Conservation (phyloP, 2,329 filamentous ascomycete species). For the Neopestalotiopsis sp. region DNA sequence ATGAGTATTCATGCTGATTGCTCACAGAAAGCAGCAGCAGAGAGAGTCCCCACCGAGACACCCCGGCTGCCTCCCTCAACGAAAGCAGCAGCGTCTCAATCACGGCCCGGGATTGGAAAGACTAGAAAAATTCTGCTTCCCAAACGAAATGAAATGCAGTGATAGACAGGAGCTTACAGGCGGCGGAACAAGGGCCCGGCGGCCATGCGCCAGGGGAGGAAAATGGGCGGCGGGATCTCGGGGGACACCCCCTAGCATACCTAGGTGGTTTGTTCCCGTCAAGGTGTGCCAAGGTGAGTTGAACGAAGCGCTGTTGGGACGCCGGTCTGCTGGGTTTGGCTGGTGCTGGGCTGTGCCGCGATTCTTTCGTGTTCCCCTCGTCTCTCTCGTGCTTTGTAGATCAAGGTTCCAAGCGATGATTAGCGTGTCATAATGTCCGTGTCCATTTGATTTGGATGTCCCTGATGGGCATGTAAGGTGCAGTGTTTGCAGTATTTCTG, state of each 20-base stretch:
- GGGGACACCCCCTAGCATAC: not conserved
- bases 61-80: slow-evolving; percentile 7
- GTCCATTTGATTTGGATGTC: not conserved
- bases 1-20: too few relatives aligned
- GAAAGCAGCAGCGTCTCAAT: not conserved
- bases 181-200: not conserved
- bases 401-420: not conserved
- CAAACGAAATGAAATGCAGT: slow-evolving; percentile 3
- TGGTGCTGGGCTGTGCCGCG: not conserved
- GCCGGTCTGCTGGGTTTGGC: not conserved
- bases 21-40: slow-evolving; percentile 6
- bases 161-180: not conserved
- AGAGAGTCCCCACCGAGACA: not conserved
- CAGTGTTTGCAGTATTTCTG: not conserved
- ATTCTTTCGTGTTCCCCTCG: too few relatives aligned
- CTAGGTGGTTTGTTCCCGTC: not conserved
- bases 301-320: not conserved
- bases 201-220: not conserved
- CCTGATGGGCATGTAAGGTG: not conserved
- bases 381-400: not conserved
- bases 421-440: not conserved
- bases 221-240: not conserved
- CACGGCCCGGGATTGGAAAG: not conserved
- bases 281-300: slow-evolving; percentile 4
- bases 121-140: not conserved